Percentiles rank a stretch among this genome's conserved stretches.
phyloP scores from a whole-genome alignment of 2,329 filamentous ascomycete genomes.

The Nigrospora osmanthi region DNA sequence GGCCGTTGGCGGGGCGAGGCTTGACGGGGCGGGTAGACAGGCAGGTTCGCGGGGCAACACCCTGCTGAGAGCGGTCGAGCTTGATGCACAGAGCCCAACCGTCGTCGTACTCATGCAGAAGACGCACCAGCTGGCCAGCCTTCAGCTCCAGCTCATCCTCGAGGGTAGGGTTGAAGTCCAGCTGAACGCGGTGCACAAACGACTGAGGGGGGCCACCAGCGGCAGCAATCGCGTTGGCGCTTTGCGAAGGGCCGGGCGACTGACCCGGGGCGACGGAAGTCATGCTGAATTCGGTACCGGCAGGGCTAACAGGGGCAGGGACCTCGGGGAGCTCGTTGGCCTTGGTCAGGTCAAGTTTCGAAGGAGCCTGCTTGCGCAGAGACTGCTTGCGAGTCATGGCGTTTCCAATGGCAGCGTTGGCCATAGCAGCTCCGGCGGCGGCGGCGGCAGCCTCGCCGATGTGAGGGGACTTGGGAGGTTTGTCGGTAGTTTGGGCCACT shows the following conservation, averaged over 20 bases:
- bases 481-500: conserved; percentile 24
- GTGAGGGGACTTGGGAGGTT: conserved; percentile 12
- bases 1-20: conserved; percentile 55
- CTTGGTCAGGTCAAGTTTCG: conserved; percentile 47
- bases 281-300: conserved; percentile 55
- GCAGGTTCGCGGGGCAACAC: conserved; percentile 89
- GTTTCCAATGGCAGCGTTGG: conserved; percentile 27
- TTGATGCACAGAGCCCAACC: conserved; percentile 94
- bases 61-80: conserved; percentile 84
- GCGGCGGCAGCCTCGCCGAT: conserved; percentile 21
- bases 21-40: conserved; percentile 88
- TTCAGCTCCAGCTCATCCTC: conserved; percentile 81
- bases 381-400: conserved; percentile 46
- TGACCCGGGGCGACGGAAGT: conserved; percentile 43
- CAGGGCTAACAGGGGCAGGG: conserved; percentile 42
- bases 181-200: conserved; percentile 82
- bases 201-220: conserved; percentile 51
- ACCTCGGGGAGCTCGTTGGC: conserved; percentile 8
- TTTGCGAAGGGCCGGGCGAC: conserved; percentile 33
- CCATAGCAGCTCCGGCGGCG: conserved; percentile 28
- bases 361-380: conserved; percentile 43
- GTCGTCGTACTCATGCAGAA: conserved; percentile 95
- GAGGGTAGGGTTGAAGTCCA: conserved; percentile 90
- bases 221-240: conserved; percentile 53
- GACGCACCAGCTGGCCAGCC: conserved; percentile 75